Conservation (phyloP, 139 green algal genomes). For the Picochlorum sp. region DNA sequence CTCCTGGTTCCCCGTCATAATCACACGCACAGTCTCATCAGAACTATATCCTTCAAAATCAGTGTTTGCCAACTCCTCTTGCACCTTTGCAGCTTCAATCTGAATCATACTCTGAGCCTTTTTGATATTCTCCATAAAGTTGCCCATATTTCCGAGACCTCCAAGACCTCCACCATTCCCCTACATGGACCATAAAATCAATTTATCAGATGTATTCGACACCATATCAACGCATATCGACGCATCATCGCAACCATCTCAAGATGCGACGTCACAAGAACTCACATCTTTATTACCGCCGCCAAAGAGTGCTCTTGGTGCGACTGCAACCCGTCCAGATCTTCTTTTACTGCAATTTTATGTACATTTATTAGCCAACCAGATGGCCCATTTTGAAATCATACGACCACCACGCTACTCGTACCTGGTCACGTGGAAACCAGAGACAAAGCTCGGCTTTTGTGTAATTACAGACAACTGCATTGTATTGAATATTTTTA, state of each 20-base stretch:
- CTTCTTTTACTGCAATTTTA: background rate
- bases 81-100: constrained; percentile 78
- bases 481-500: too few species aligned
- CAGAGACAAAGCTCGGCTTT: too few species aligned
- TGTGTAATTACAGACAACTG: too few species aligned
- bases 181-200: background rate
- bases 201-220: background rate
- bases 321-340: constrained; percentile 2
- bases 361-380: background rate
- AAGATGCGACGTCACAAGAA: background rate
- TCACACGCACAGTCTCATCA: constrained; percentile 82
- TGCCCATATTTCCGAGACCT: constrained; percentile 66
- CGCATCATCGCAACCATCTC: background rate
- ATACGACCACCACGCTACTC: too few species aligned
- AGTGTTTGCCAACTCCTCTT: constrained; percentile 76
- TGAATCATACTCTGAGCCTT: constrained; percentile 90
- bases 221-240: background rate
- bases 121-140: constrained; percentile 85
- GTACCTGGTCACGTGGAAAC: too few species aligned
- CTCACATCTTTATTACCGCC: constrained; percentile 31
- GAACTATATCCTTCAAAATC: constrained; percentile 86
- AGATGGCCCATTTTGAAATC: too few species aligned
- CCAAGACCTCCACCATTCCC: constrained; percentile 49
- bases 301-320: constrained; percentile 32
- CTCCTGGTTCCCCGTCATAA: constrained; percentile 90